Conservation (phyloP, 148 eudicot species). For the Salicornia ramosissima region DNA sequence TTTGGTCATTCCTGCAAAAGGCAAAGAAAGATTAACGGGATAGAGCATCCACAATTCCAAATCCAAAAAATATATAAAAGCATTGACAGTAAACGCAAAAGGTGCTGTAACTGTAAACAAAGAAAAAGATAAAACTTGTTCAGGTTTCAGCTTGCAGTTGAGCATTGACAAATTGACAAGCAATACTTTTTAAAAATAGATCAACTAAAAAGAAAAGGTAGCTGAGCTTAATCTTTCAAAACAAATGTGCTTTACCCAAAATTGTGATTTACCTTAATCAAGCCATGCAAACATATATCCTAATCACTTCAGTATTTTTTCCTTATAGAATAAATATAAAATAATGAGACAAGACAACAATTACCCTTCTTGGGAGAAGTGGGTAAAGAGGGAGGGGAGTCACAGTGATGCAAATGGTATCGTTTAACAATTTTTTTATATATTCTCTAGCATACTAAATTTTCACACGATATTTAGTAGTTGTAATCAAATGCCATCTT, state of each 20-base stretch:
- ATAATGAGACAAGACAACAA: too few species aligned
- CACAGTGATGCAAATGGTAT: not conserved
- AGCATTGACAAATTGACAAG: not conserved
- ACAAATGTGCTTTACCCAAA: not conserved
- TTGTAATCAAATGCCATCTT: not conserved
- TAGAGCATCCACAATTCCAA: not conserved
- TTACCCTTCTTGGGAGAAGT: not conserved
- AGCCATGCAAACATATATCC: not conserved
- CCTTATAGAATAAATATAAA: too few species aligned
- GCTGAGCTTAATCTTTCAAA: not conserved
- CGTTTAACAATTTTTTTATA: not conserved
- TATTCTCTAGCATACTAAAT: not conserved
- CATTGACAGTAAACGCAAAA: not conserved
- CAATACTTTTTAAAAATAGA: not conserved
- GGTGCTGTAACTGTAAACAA: not conserved
- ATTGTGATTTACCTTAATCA: conserved; percentile 1
- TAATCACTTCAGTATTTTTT: not conserved
- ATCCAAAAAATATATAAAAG: not conserved
- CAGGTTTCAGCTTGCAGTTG: not conserved
- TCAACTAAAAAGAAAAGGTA: not conserved
- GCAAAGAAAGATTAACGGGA: conserved; percentile 2
- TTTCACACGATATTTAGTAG: not conserved
- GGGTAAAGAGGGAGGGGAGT: not conserved
- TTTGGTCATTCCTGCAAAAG: conserved; percentile 68
- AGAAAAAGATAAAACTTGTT: conserved; percentile 1